Conservation (phyloP, 2,329 filamentous ascomycete genomes). For the Bipolaris bicolor region DNA sequence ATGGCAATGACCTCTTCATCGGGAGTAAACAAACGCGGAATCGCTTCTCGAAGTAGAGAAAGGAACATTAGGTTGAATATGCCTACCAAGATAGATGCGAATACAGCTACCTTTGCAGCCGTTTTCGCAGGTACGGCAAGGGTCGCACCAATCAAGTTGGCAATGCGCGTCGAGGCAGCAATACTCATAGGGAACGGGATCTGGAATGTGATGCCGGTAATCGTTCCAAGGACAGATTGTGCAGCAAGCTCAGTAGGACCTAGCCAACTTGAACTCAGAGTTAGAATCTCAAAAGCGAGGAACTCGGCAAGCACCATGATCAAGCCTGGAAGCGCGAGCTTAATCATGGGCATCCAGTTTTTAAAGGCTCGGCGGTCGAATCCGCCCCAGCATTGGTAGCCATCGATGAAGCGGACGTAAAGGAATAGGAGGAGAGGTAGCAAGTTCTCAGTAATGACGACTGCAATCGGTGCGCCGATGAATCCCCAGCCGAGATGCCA, state of each 20-base stretch:
- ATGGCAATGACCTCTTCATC: conserved; percentile 70
- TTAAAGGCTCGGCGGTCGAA: conserved; percentile 71
- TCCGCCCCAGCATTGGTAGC: conserved; percentile 80
- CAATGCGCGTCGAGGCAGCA: conserved; percentile 84
- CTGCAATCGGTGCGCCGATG: conserved; percentile 79
- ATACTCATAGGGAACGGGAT: conserved; percentile 92
- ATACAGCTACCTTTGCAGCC: conserved; percentile 77
- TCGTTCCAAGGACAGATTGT: conserved; percentile 81
- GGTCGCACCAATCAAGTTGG: conserved; percentile 88
- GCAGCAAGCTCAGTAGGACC: conserved; percentile 82
- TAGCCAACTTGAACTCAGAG: conserved; percentile 79
- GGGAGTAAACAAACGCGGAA: conserved; percentile 77
- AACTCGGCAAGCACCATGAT: conserved; percentile 95
- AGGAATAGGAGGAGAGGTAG: conserved; percentile 74
- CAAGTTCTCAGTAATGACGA: conserved; percentile 75
- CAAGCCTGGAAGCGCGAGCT: conserved; percentile 84
- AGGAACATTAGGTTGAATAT: conserved; percentile 78
- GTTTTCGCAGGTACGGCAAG: conserved; percentile 80
- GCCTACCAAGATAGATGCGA: conserved; percentile 72
- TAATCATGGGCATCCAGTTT: conserved; percentile 86
- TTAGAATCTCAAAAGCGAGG: conserved; percentile 90
- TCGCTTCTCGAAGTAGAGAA: conserved; percentile 69
- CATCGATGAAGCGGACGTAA: conserved; percentile 75
- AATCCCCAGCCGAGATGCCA: conserved; percentile 67
- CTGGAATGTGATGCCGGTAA: conserved; percentile 83